A percentile compares a stretch with the other conserved stretches of the same genome.
These are phyloP conservation scores for Umbilicaria muhlenbergii DNA, from an alignment of 495 filamentous ascomycete species.

Conservation along the genomic window DNA sequence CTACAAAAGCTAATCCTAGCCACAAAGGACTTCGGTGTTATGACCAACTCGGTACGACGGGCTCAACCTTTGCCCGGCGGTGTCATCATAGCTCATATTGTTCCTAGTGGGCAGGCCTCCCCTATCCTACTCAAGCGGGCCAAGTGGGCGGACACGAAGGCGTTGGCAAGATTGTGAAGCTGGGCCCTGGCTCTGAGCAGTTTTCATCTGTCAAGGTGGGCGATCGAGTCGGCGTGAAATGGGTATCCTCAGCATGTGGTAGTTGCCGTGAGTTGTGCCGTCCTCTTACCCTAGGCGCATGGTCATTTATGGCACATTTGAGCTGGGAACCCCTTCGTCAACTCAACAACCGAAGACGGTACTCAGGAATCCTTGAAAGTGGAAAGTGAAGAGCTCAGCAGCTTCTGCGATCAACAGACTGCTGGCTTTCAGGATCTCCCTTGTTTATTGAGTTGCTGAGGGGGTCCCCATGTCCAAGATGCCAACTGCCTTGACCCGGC, in stretches of 20 bases:
- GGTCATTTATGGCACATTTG: too few species aligned
- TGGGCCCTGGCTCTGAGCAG: constrained; percentile 38
- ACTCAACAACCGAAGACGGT: background rate
- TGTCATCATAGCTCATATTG: background rate
- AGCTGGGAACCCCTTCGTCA: too few species aligned
- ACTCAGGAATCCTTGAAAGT: background rate
- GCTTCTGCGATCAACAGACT: background rate
- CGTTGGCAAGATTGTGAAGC: constrained; percentile 42
- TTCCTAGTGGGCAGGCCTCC: constrained; percentile 37
- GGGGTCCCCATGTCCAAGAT: constrained; percentile 3
- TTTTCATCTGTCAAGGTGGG: constrained; percentile 40
- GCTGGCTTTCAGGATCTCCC: background rate
- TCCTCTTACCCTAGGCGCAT: background rate
- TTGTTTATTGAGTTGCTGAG: constrained; percentile 7
- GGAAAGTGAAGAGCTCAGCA: background rate
- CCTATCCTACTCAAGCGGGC: constrained; percentile 42
- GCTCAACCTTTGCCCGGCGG: background rate
- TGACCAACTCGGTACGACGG: constrained; percentile 36
- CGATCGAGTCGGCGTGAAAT: constrained; percentile 46
- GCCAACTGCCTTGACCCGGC: background rate
- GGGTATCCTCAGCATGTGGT: constrained; percentile 30
- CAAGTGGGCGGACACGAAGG: constrained; percentile 55
- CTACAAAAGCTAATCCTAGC: too few species aligned
- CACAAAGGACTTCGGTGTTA: constrained; percentile 38
- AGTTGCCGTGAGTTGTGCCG: constrained; percentile 28